These are phyloP conservation scores for Fragaria ananassa DNA, from an alignment of 306 rosid species.

Conservation along the genomic window DNA sequence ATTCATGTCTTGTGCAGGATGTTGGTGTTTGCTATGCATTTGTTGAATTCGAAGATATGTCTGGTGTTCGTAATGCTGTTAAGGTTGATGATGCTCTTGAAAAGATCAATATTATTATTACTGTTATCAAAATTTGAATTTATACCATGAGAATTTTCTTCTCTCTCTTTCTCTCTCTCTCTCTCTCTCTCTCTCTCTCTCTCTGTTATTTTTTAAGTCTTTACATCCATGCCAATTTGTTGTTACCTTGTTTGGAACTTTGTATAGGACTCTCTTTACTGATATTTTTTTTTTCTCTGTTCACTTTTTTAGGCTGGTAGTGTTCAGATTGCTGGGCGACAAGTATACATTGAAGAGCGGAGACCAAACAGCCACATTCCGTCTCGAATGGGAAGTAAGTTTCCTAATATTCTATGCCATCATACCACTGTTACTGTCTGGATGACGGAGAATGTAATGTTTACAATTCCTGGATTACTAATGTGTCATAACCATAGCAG, in stretches of 20 bases:
- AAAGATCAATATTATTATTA: background rate
- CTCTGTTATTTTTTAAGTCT: no score
- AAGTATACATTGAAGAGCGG: conserved; percentile 88
- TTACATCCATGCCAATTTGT: no score
- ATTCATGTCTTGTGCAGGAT: conserved; percentile 55
- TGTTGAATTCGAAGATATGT: conserved; percentile 85
- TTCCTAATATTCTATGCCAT: background rate
- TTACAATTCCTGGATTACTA: background rate
- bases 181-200: no score
- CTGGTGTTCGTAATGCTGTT: conserved; percentile 86
- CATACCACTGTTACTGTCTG: background rate
- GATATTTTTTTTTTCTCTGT: background rate
- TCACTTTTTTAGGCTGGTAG: conserved; percentile 55
- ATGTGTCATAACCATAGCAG: background rate
- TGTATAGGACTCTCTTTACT: background rate
- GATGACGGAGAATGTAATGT: background rate
- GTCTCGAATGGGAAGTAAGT: conserved; percentile 77
- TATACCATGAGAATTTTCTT: background rate
- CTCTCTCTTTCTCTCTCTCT: no score
- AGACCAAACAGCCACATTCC: conserved; percentile 86
- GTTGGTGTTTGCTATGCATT: conserved; percentile 97
- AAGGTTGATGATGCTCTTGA: conserved; percentile 45
- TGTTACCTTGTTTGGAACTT: no score
- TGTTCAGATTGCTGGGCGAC: conserved; percentile 77
- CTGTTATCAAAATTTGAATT: conserved; percentile 4